Evolutionary conservation across 805 yeast genomes (phyloP), one percentile per base, ranked within the genome.

Genomic region (Ogataea populi-albae): DNA sequence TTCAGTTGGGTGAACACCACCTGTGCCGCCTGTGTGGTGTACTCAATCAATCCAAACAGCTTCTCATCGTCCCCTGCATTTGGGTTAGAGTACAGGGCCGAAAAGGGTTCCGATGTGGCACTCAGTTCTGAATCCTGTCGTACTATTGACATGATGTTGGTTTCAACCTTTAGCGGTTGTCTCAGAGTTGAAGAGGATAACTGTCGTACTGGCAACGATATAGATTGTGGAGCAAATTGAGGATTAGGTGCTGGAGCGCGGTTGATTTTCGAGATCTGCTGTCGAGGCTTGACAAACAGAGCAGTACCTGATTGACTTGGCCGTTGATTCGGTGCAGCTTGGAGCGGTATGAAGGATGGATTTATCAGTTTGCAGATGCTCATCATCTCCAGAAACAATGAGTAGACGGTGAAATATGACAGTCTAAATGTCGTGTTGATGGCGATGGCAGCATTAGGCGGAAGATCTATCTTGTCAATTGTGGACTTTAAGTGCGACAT

Each of bases 1-100:
- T 81, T 84, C 35, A 87, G 61, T 49, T 85, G 91, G 19, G 81
- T 72, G 49, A 83, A 81, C 2, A 86, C 95, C n/a, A 75, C 74
- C 48, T 78, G 84, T 2, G 95, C 89, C 35, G 83, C 53, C 41
- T 59, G 61, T 7, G 60, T 49, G 2, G 64, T 54, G 33, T 54
- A 51, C 19, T 32, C 34, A n/a, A 59, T 56, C 14, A 55, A 27
- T 17, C 57, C 62, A 32, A 39, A 54, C 25, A 59, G 38, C 29
- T 52, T 52, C 6, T 52, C 59, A 38, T 59, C 57, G 23, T 55
- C 60, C n/a, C 45, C 39, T 1, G 40, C n/a, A 8, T 38, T 23
- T 12, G 45, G 20, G 30, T 27, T 27, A 10, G 30, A 16, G 21
- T 16, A 27, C 7, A 27, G 11, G 14, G 30, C 8, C 30, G 30